These are phyloP conservation scores for Hawksworthiomyces lignivorus DNA, from an alignment of 2,329 filamentous ascomycete genomes.

Conservation along the genomic window DNA sequence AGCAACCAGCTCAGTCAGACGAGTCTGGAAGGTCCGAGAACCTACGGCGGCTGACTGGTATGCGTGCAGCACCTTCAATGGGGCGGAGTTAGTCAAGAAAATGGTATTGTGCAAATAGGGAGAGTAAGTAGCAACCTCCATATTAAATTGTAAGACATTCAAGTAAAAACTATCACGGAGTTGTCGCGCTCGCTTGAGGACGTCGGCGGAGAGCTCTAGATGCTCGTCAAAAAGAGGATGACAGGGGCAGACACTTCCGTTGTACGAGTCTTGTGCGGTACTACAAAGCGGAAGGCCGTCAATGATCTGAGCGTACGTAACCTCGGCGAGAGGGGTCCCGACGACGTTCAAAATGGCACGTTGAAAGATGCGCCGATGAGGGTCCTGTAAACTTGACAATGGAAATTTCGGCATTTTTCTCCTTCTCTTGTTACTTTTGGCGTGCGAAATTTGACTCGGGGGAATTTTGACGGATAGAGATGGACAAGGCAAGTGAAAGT, in stretches of 20 bases:
- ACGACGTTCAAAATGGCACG: slow-evolving; percentile 13
- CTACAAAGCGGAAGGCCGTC: slow-evolving; percentile 17
- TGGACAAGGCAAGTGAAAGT: too few species aligned
- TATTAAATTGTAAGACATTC: not conserved
- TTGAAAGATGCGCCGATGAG: not conserved
- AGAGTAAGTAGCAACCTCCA: too few species aligned
- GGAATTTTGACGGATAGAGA: too few species aligned
- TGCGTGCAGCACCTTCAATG: slow-evolving; percentile 9
- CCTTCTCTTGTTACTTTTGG: too few species aligned
- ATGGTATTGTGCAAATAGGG: too few species aligned
- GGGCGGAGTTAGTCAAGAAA: too few species aligned
- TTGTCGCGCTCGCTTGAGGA: slow-evolving; percentile 12
- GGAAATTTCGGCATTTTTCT: too few species aligned
- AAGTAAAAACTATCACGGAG: slow-evolving; percentile 15
- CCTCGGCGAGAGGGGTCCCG: slow-evolving; percentile 10
- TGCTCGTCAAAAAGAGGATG: slow-evolving; percentile 18
- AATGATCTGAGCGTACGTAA: slow-evolving; percentile 18
- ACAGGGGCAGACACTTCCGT: not conserved
- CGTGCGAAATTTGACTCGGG: too few species aligned
- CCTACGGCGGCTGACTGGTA: slow-evolving; percentile 18
- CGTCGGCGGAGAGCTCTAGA: slow-evolving; percentile 14
- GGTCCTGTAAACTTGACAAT: too few species aligned
- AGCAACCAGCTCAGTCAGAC: slow-evolving; percentile 25
- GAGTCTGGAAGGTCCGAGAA: slow-evolving; percentile 20
- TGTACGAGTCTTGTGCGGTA: slow-evolving; percentile 1